These are phyloP conservation scores for Xerophyta viscosa DNA, from an alignment of 106 monocot genomes.

Conservation along the genomic window DNA sequence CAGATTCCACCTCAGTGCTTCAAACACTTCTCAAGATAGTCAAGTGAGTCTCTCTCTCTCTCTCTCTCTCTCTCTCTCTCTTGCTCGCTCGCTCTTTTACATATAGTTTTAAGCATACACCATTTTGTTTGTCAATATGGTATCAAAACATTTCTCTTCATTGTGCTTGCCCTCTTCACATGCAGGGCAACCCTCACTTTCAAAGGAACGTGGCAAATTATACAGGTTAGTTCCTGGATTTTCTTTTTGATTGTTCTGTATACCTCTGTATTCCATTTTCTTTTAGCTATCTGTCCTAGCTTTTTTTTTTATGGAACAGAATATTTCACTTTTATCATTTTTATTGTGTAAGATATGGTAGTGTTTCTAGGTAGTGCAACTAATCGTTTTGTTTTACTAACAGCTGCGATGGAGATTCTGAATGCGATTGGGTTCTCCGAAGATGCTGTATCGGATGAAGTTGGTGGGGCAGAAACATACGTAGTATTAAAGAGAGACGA, in stretches of 20 bases:
- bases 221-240: conserved; percentile 33
- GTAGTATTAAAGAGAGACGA: conserved; percentile 79
- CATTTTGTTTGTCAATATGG: neutral
- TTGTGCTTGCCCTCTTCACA: neutral
- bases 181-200: conserved; percentile 73
- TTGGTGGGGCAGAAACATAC: conserved; percentile 58
- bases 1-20: conserved; percentile 33
- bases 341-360: neutral
- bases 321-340: neutral
- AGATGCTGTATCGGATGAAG: conserved; percentile 43
- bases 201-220: conserved; percentile 75
- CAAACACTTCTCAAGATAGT: conserved; percentile 83
- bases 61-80: too few relatives aligned
- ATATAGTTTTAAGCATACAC: neutral
- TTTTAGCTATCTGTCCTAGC: neutral
- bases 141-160: neutral
- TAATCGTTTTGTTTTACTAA: neutral
- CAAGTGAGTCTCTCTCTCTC: conserved; percentile 27
- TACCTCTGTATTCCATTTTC: neutral
- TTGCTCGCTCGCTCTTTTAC: neutral
- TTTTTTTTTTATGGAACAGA: neutral
- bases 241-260: neutral
- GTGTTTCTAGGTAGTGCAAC: neutral
- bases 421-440: conserved; percentile 67
- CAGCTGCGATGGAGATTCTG: conserved; percentile 96